These are phyloP conservation scores for Pythium phragmiticola DNA, from an alignment of 352 stramenopile genomes.

Conservation along the genomic window DNA sequence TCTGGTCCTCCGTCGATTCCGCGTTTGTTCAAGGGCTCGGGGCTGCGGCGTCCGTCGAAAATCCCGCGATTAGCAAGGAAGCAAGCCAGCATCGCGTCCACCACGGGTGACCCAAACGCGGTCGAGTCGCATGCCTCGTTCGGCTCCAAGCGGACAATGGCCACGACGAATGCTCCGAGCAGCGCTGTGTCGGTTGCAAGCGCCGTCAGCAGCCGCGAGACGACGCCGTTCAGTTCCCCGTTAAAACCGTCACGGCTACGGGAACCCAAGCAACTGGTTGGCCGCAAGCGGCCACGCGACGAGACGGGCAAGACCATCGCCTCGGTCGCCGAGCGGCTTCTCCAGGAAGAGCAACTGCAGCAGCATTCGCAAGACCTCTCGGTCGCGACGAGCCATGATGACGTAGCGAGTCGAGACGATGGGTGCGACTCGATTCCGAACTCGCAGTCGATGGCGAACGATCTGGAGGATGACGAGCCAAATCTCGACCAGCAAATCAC, in stretches of 20 bases:
- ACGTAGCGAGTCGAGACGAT: slow-evolving; percentile 9
- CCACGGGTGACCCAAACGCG: not conserved
- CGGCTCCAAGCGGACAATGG: not conserved
- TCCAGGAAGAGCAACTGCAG: not conserved
- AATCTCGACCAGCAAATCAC: slow-evolving; percentile 32
- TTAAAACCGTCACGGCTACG: slow-evolving; percentile 1
- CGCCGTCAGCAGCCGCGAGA: slow-evolving; percentile 19
- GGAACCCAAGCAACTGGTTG: slow-evolving; percentile 6
- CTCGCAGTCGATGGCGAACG: not conserved
- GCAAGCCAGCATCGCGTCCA: slow-evolving; percentile 12
- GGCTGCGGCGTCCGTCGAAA: slow-evolving; percentile 20
- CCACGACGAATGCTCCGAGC: not conserved
- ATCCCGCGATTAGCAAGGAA: slow-evolving; percentile 18
- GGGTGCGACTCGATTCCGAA: not conserved
- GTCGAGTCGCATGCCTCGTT: not conserved
- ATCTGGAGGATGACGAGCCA: slow-evolving; percentile 15
- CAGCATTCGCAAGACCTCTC: slow-evolving; percentile 17
- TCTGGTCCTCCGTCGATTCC: not conserved
- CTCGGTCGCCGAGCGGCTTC: slow-evolving; percentile 7
- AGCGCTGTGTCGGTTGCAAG: slow-evolving; percentile 11
- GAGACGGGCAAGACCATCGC: slow-evolving; percentile 13
- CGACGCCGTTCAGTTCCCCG: slow-evolving; percentile 23
- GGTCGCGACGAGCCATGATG: slow-evolving; percentile 17
- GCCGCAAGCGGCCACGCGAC: slow-evolving; percentile 16
- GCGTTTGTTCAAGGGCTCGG: slow-evolving; percentile 4